Evolutionary conservation across 1,139 yeast species (phyloP), one percentile per base, ranked within the genome.

Genomic region (Yamadazyma membranifaciens): DNA sequence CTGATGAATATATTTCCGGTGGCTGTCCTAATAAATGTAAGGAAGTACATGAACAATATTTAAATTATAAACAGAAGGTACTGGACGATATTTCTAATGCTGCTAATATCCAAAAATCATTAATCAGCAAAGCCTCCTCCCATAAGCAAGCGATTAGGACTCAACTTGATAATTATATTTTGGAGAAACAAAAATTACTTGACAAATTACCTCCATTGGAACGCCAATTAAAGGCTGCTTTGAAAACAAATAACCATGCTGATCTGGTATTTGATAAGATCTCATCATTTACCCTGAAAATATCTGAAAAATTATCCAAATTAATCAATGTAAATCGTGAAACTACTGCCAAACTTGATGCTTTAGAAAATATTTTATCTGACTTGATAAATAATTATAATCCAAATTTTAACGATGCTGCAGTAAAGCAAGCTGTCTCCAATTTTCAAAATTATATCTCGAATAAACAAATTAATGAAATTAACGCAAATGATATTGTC

Each of bases 371-470:
- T 1, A 63, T 80, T 16, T 59, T 86, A 36, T 57, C 59, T 5
- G 59, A 62, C 6, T 63, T 86, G 63, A 65, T 75, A 20, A 57
- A 67, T 3, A 78, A 81, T 41, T 87, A 87, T 57, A 88, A 91
- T 56, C 96, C 95, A 29, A 89, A 89, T 58, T 88, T 87, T 65
- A 91, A 89, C 57, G 97, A 91, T 60, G 79, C 81, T 4, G 95
- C 91, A 0, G 97, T 91, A 14, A 87, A 87, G 56, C 75, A 69
- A 9, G 83, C 95, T 0, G 83, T 87, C 14, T 67, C 73, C 34
- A 60, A 72, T 0, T 89, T 71, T 62, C 83, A 80, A 44, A 77
- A 81, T 44, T 80, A 76, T 49, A 52, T 61, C 6, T 73, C 77
- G 9, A 74, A 72, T 46, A 62, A 62, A 38, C 57, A 59, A 10